These are phyloP conservation scores for Lyophyllum atratum DNA, from an alignment of 768 basidiomycete species.

Conservation along the genomic window DNA sequence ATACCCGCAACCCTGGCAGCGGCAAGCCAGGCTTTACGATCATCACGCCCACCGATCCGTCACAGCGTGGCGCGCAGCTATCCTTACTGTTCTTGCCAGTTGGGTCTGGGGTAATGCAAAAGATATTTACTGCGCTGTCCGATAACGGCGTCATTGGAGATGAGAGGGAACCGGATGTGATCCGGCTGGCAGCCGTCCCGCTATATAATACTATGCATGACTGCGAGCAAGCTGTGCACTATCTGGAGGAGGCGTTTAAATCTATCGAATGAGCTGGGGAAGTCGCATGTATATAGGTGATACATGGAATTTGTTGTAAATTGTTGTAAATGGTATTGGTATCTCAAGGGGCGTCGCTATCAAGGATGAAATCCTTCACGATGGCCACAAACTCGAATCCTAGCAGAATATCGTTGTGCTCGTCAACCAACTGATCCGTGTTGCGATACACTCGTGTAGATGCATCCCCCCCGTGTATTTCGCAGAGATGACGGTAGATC, in stretches of 20 bases:
- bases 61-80: conserved; percentile 81
- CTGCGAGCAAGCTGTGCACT: conserved; percentile 66
- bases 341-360: not conserved
- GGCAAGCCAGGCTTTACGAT: conserved; percentile 74
- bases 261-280: conserved; percentile 10
- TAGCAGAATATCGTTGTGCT: conserved; percentile 57
- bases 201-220: conserved; percentile 87
- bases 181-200: conserved; percentile 83
- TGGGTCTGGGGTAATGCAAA: conserved; percentile 67
- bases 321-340: not conserved
- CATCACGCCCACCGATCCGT: conserved; percentile 76
- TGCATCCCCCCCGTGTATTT: conserved; percentile 31
- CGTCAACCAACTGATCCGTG: conserved; percentile 44
- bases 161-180: conserved; percentile 89
- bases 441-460: conserved; percentile 25
- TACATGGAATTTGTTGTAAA: not conserved
- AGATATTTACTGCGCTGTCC: conserved; percentile 60
- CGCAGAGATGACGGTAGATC: conserved; percentile 57
- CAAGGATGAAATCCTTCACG: conserved; percentile 41
- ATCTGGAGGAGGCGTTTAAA: conserved; percentile 62
- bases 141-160: conserved; percentile 86
- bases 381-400: conserved; percentile 45
- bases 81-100: conserved; percentile 79
- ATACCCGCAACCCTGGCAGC: conserved; percentile 26
- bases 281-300: not conserved